A percentile compares a stretch with the other conserved stretches of the same genome.
phyloP scores from a whole-genome alignment of 1,284 basidiomycete genomes.

The Cutaneotrichosporon dermatis region DNA sequence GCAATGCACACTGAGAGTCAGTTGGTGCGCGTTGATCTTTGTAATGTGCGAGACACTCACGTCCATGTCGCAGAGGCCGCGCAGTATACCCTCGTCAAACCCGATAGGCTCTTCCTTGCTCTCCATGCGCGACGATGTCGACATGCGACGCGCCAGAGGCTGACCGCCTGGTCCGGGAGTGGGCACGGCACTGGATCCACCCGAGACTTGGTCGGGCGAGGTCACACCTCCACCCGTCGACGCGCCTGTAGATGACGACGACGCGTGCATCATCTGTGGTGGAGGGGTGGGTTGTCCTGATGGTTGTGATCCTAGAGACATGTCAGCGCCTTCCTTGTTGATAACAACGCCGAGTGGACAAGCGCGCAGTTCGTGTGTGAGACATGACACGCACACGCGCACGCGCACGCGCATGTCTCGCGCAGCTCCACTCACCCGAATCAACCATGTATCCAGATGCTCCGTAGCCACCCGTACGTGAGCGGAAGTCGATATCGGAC shows the following conservation, averaged over 20 bases:
- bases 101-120: constrained; percentile 57
- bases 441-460: neutral
- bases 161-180: neutral
- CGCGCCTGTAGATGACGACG: neutral
- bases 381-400: no score
- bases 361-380: no score
- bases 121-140: constrained; percentile 14
- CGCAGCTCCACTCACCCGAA: neutral
- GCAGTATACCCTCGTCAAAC: constrained; percentile 86
- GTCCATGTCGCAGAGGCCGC: constrained; percentile 86
- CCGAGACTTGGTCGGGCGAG: neutral
- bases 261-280: constrained; percentile 1
- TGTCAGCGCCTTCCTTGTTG: no score
- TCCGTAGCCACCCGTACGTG: neutral
- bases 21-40: neutral
- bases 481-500: neutral
- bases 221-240: neutral
- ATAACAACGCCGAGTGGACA: no score
- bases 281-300: neutral
- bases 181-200: neutral
- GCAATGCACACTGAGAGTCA: constrained; percentile 71
- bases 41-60: constrained; percentile 56
- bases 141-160: constrained; percentile 10
- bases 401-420: no score
- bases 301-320: neutral